Evolutionary conservation across 495 filamentous ascomycete genomes (phyloP).

Genomic region (Podospora fimiseda): DNA sequence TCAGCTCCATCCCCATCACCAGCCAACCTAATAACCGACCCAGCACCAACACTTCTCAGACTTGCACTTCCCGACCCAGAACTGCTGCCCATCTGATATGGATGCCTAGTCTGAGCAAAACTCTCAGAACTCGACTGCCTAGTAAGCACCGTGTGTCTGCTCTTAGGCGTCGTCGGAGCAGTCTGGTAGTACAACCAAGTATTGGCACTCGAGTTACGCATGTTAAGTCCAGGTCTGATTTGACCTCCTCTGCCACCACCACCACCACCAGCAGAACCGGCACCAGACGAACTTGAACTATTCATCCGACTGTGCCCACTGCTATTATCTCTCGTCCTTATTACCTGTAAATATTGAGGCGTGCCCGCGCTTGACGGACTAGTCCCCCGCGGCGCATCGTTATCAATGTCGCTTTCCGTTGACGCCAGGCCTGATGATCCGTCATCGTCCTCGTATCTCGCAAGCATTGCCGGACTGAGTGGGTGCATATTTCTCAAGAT

Average conservation of each 20-base stretch:
- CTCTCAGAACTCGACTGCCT: conserved; percentile 34
- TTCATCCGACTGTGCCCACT: conserved; percentile 5
- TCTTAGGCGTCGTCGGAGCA: conserved; percentile 47
- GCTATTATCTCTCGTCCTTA: not conserved
- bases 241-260: conserved; percentile 12
- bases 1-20: conserved; percentile 28
- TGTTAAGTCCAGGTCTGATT: conserved; percentile 12
- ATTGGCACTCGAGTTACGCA: conserved; percentile 32
- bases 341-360: conserved; percentile 8
- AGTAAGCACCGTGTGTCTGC: conserved; percentile 25
- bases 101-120: conserved; percentile 38
- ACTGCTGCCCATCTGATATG: conserved; percentile 31
- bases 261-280: too few relatives aligned
- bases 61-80: conserved; percentile 30
- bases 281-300: conserved; percentile 25
- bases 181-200: conserved; percentile 39
- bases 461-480: conserved; percentile 45
- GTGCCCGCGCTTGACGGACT: conserved; percentile 29
- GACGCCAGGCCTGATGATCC: conserved; percentile 24
- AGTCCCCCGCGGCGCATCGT: conserved; percentile 30
- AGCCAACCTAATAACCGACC: conserved; percentile 35
- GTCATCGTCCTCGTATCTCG: conserved; percentile 28
- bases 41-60: conserved; percentile 24
- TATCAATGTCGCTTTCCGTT: conserved; percentile 45
- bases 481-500: conserved; percentile 69